Evolutionary conservation across 352 stramenopile species (phyloP), one percentile per base, ranked within the genome.

Genomic region (Pythium dissimile): DNA sequence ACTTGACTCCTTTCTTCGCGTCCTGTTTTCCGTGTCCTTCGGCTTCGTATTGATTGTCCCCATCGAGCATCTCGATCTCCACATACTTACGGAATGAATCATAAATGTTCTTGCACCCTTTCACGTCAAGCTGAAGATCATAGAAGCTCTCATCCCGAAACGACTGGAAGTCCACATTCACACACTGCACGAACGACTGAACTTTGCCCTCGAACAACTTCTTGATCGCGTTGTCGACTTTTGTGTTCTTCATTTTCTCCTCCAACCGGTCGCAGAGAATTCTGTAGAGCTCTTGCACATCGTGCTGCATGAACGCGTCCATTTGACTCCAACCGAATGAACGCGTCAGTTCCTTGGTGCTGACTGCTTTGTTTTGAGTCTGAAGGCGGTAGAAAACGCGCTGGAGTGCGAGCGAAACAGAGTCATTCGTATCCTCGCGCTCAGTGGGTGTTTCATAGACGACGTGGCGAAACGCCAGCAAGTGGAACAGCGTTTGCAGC

Each of bases 21-120:
- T 96, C 86, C 62, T 97, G 89, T 54, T 97, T 96, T 6, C 90
- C 88, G 41, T 88, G 76, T 12, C 76, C 87, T 54, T 95, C 88
- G 0, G 87, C 83, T 32, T 95, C 89, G 72, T 97, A 98, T 72
- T 98, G 89, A 65, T 98, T 97, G 37, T 98, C 93, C 18, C 89
- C 91, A 21, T 97, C 75, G 20, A 98, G 73, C 73, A 97, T 83
- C 58, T 98, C 93, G 16, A 93, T 85, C 58, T 95, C 86, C 32
- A 97, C 85, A 42, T 97, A 98, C 66, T 96, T 96, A 26, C 75
- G 75, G 51, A 98, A 96, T 4, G 86, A 95, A 23, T 86, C 84
- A 59, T 96, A 86, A 18, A 98, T 77, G 58, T 92, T 84, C 9
- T 71, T 81, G 53, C 84, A 97, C 38, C 88, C 89, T 68, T 97